These are phyloP conservation scores for Begonia masoniana DNA, from an alignment of 306 rosid species.

Conservation along the genomic window DNA sequence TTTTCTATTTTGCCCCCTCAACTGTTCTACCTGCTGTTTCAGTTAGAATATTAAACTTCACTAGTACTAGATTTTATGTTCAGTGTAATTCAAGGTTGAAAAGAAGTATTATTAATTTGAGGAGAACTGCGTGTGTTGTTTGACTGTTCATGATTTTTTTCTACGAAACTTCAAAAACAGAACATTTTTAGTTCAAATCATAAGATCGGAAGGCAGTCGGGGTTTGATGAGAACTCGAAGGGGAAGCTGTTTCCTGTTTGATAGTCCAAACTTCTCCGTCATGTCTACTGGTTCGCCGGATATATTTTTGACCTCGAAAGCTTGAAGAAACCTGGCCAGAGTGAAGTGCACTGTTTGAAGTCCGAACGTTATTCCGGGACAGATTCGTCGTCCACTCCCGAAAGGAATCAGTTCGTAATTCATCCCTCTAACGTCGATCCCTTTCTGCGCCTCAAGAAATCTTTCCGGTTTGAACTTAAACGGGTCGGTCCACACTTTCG, in stretches of 20 bases:
- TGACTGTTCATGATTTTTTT: too few relatives aligned
- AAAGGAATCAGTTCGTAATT: conserved; percentile 24
- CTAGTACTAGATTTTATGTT: too few relatives aligned
- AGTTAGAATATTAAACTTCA: too few relatives aligned
- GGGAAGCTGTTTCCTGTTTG: not conserved
- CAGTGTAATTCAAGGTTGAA: too few relatives aligned
- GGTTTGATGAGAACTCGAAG: conserved; percentile 5
- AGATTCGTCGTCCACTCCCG: conserved; percentile 29
- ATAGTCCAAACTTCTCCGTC: conserved; percentile 2
- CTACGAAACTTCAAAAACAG: too few relatives aligned
- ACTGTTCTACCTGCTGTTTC: too few relatives aligned
- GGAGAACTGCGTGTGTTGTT: too few relatives aligned
- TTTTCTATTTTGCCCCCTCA: too few relatives aligned
- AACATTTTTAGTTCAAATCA: too few relatives aligned
- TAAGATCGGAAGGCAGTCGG: not conserved
- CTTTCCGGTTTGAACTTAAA: conserved; percentile 23
- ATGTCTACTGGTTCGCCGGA: not conserved
- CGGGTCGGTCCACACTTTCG: conserved; percentile 10
- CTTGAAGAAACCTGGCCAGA: conserved; percentile 9
- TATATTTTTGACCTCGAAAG: not conserved
- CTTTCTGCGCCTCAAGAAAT: conserved; percentile 16
- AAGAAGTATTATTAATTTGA: too few relatives aligned
- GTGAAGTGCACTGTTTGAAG: conserved; percentile 6
- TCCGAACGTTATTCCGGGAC: conserved; percentile 18
- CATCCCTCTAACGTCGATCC: conserved; percentile 13